These are phyloP conservation scores for Centaurea solstitialis DNA, from an alignment of 129 eudicot species.

Conservation along the genomic window DNA sequence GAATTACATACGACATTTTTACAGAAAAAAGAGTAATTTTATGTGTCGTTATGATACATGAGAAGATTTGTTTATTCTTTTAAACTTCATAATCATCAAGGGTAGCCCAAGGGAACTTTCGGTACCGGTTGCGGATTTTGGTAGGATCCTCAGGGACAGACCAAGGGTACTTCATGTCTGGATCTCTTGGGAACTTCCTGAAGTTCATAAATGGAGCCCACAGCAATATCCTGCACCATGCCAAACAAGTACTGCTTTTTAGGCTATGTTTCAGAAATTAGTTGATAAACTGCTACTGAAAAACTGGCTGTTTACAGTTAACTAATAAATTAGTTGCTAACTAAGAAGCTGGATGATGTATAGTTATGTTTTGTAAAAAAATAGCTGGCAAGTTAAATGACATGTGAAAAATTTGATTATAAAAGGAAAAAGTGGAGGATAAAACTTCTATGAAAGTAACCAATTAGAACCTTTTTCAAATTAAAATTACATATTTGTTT, in stretches of 20 bases:
- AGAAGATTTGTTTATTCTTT: not conserved
- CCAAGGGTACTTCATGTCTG: conserved; percentile 93
- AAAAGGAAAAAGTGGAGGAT: too few species aligned
- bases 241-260: not conserved
- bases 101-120: conserved; percentile 80
- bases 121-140: conserved; percentile 45
- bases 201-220: conserved; percentile 97
- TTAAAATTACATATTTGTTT: too few species aligned
- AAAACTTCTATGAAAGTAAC: too few species aligned
- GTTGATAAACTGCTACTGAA: not conserved
- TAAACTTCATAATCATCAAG: conserved; percentile 79
- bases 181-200: conserved; percentile 90
- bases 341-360: too few species aligned
- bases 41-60: conserved; percentile 6
- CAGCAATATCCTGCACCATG: conserved; percentile 56
- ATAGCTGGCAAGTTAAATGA: not conserved
- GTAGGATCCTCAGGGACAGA: conserved; percentile 70
- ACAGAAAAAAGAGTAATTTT: conserved; percentile 4
- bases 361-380: too few species aligned
- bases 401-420: too few species aligned
- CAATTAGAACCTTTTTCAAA: too few species aligned
- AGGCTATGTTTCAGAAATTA: too few species aligned
- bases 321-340: too few species aligned
- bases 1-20: conserved; percentile 1
- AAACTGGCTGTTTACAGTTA: not conserved